Conservation (phyloP, 768 basidiomycete species). For the Lactifluus echinatus region DNA sequence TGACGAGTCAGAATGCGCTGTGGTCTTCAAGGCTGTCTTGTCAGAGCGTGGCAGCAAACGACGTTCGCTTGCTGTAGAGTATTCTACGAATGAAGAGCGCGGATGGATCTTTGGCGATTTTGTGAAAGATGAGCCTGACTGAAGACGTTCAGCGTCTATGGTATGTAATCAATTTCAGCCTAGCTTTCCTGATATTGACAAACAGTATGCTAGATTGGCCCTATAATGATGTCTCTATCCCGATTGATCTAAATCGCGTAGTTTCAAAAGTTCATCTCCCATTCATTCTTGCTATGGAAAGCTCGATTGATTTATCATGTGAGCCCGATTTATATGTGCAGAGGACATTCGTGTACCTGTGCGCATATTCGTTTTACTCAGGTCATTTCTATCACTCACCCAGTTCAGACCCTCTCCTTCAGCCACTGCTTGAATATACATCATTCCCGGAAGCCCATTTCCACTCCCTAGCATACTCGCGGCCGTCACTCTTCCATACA, state of each 20-base stretch:
- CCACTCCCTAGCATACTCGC: constrained; percentile 40
- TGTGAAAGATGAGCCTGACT: constrained; percentile 28
- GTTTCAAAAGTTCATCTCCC: constrained; percentile 44
- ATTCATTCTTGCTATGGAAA: constrained; percentile 44
- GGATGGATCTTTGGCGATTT: constrained; percentile 61
- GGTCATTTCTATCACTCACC: background rate
- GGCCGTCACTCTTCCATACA: constrained; percentile 51
- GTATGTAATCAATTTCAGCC: constrained; percentile 33
- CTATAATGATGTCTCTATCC: constrained; percentile 15
- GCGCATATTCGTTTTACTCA: background rate
- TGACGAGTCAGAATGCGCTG: constrained; percentile 68
- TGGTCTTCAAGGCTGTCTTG: constrained; percentile 49
- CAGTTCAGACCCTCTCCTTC: constrained; percentile 42
- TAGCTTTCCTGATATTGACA: constrained; percentile 7
- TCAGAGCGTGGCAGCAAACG: constrained; percentile 18
- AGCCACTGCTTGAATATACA: constrained; percentile 56
- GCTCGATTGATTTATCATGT: constrained; percentile 60
- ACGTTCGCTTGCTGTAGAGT: constrained; percentile 44
- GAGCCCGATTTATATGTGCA: constrained; percentile 28
- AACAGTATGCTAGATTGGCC: constrained; percentile 7
- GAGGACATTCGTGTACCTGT: constrained; percentile 27
- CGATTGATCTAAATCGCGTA: constrained; percentile 33
- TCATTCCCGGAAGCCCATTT: constrained; percentile 67
- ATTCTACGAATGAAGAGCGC: constrained; percentile 41
- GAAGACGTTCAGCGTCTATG: constrained; percentile 30